Conservation (phyloP, 148 eudicot species). For the Arbutus unedo region DNA sequence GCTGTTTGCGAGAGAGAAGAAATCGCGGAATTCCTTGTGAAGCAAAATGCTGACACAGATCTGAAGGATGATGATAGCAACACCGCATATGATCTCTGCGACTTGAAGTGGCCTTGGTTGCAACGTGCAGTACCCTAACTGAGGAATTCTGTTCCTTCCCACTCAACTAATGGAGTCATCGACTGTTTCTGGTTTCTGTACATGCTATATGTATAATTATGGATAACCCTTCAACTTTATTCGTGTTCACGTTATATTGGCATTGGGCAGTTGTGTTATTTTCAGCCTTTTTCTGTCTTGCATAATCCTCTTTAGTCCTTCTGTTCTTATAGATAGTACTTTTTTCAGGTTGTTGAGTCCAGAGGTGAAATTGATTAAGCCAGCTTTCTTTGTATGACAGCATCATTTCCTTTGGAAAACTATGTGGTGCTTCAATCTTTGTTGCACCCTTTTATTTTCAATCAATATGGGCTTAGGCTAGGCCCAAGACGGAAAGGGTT, state of each 20-base stretch:
- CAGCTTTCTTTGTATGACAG: not conserved
- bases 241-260: not conserved
- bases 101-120: constrained; percentile 77
- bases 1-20: constrained; percentile 86
- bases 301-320: not conserved
- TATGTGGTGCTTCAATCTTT: not conserved
- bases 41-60: constrained; percentile 55
- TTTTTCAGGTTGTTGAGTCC: not conserved
- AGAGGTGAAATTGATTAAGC: not conserved
- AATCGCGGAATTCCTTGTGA: constrained; percentile 73
- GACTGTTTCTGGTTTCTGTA: constrained; percentile 9
- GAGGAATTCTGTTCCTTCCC: not conserved
- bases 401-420: not conserved
- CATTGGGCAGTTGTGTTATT: not conserved
- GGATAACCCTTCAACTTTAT: not conserved
- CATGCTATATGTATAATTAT: not conserved
- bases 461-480: not conserved
- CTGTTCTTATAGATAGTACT: not conserved
- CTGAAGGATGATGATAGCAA: constrained; percentile 62
- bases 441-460: not conserved
- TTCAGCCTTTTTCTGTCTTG: not conserved
- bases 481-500: not conserved
- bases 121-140: constrained; percentile 20
- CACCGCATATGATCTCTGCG: constrained; percentile 64
- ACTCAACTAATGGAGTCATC: not conserved